Conservation (phyloP, 495 filamentous ascomycete genomes). For the Neurospora africana region DNA sequence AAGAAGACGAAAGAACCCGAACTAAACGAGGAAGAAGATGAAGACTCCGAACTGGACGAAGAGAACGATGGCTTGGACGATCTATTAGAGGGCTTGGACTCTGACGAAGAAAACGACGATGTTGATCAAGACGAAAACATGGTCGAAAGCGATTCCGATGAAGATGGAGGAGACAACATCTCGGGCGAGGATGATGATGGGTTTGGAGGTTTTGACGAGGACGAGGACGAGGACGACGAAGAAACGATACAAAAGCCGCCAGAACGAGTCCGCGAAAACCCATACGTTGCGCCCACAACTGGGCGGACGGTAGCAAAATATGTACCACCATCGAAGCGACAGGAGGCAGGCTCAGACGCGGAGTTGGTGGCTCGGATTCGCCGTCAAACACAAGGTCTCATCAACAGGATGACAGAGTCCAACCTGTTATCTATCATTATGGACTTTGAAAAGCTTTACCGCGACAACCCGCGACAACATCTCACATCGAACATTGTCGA, state of each 20-base stretch:
- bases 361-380: constrained; percentile 61
- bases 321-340: constrained; percentile 76
- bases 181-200: constrained; percentile 19
- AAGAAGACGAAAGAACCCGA: constrained; percentile 11
- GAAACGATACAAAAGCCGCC: background rate
- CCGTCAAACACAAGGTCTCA: constrained; percentile 72
- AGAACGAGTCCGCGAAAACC: constrained; percentile 35
- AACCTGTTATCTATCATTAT: constrained; percentile 71
- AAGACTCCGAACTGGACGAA: constrained; percentile 8
- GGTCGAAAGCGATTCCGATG: background rate
- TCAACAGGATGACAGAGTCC: constrained; percentile 88
- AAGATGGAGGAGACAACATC: background rate
- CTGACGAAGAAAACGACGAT: constrained; percentile 12
- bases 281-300: constrained; percentile 40
- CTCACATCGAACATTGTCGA: constrained; percentile 70
- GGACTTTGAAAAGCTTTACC: constrained; percentile 75
- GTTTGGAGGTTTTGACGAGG: constrained; percentile 24
- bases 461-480: constrained; percentile 65
- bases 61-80: constrained; percentile 25
- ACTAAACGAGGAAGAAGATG: constrained; percentile 23
- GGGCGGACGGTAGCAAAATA: constrained; percentile 48
- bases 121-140: constrained; percentile 19
- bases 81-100: constrained; percentile 1
- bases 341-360: constrained; percentile 45
- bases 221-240: constrained; percentile 6